Percentiles rank a stretch among this genome's conserved stretches.
phyloP scores from a whole-genome alignment of 805 yeast genomes.

The Kregervanrija fluxuum region DNA sequence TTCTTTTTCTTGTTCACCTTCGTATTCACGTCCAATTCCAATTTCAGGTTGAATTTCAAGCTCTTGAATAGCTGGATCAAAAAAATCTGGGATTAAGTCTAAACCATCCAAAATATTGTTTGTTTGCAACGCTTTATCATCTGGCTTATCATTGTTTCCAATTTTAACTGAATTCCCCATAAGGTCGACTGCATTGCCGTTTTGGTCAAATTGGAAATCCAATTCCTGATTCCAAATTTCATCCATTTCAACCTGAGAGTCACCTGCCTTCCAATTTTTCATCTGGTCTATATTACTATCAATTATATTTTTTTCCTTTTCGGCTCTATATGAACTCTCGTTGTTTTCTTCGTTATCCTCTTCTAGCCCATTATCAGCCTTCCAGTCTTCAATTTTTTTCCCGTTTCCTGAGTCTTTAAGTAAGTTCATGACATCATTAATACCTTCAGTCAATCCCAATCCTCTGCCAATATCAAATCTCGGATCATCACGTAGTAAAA shows the following conservation, averaged over 20 bases:
- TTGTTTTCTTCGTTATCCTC: not conserved
- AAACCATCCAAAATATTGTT: conserved; percentile 2
- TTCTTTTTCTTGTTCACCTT: not conserved
- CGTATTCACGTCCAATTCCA: not conserved
- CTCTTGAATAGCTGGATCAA: not conserved
- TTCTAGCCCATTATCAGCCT: not conserved
- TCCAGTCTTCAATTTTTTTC: not conserved
- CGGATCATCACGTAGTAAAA: conserved; percentile 29
- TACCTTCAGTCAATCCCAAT: not conserved
- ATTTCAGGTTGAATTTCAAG: not conserved
- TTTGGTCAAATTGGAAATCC: conserved; percentile 13
- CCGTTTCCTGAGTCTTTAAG: too few species aligned
- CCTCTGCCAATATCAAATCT: conserved; percentile 18
- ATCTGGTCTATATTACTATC: not conserved
- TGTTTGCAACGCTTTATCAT: not conserved
- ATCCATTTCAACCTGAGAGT: not conserved
- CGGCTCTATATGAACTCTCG: too few species aligned
- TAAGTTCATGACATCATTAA: not conserved
- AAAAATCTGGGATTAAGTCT: not conserved
- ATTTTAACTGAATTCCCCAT: not conserved
- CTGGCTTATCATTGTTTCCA: not conserved
- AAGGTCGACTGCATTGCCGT: conserved; percentile 10
- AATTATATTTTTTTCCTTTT: not conserved
- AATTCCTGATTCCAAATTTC: conserved; percentile 6
- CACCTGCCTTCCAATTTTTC: not conserved